Percentiles rank a stretch among this genome's conserved stretches.
These are phyloP conservation scores for Amanita thiersii DNA, from an alignment of 768 basidiomycete species.

Conservation along the genomic window DNA sequence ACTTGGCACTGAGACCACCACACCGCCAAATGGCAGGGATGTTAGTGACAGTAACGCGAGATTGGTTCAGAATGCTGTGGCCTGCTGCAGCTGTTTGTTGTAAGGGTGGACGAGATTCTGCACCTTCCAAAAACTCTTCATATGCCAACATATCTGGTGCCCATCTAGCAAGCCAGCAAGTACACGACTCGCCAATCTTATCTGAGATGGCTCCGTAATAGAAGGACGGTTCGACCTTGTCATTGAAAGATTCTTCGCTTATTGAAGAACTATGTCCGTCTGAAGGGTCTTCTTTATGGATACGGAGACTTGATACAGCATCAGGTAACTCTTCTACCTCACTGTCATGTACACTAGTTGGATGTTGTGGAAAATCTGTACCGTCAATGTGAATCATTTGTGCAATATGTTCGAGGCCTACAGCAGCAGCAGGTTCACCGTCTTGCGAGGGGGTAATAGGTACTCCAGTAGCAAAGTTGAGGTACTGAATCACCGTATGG, in stretches of 20 bases:
- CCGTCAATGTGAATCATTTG: constrained; percentile 32
- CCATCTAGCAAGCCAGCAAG: constrained; percentile 87
- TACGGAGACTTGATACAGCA: not conserved
- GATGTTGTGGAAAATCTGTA: not conserved
- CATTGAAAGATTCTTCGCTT: constrained; percentile 1
- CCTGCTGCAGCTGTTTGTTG: not conserved
- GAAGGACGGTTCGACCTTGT: constrained; percentile 31
- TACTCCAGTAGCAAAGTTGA: constrained; percentile 75
- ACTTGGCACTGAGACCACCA: constrained; percentile 63
- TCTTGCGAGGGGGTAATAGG: constrained; percentile 36
- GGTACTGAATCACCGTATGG: constrained; percentile 65
- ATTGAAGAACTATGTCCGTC: not conserved
- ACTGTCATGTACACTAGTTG: not conserved
- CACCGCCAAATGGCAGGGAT: constrained; percentile 63
- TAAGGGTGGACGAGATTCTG: not conserved
- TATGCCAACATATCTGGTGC: constrained; percentile 66
- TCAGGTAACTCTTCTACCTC: not conserved
- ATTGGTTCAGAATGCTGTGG: constrained; percentile 10
- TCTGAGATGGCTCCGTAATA: constrained; percentile 85
- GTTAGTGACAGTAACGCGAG: constrained; percentile 15
- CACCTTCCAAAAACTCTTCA: constrained; percentile 29
- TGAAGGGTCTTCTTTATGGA: not conserved
- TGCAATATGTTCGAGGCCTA: constrained; percentile 65
- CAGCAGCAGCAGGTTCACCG: constrained; percentile 51
- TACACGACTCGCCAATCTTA: constrained; percentile 86